Evolutionary conservation across 2,329 filamentous ascomycete genomes (phyloP).

Genomic region (Fusarium ambrosium): DNA sequence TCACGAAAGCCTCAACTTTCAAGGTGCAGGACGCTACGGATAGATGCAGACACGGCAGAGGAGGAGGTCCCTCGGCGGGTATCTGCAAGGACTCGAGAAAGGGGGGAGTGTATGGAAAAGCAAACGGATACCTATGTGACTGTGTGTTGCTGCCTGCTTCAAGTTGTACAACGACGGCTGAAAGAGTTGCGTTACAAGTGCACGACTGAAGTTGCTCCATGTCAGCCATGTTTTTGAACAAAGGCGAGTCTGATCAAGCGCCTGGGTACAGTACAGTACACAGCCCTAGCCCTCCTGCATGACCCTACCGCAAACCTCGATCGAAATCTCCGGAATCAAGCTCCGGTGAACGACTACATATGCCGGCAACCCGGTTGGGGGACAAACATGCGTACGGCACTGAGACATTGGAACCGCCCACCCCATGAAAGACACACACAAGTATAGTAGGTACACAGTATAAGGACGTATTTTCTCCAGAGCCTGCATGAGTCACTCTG

Average conservation of each 20-base stretch:
- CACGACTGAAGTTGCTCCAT: neutral
- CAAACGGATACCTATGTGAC: neutral
- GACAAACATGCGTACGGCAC: neutral
- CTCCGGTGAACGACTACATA: neutral
- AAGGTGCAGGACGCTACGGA: conserved; percentile 17
- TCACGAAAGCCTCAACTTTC: neutral
- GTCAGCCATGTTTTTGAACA: neutral
- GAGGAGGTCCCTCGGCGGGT: neutral
- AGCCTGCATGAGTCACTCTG: neutral
- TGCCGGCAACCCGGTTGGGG: neutral
- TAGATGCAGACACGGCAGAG: conserved; percentile 21
- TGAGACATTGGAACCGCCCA: neutral
- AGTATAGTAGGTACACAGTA: neutral
- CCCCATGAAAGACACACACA: neutral
- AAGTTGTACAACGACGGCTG: neutral
- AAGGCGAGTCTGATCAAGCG: neutral
- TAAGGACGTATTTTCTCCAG: neutral
- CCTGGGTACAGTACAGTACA: neutral
- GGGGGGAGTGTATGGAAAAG: neutral
- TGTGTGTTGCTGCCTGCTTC: neutral
- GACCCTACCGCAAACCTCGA: neutral
- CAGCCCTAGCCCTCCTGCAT: neutral
- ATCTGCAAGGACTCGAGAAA: neutral
- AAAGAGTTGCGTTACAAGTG: neutral
- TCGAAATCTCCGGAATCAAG: neutral